Conservation (phyloP, 192 early-diverging fungal species). For the Coemansia sp. region DNA sequence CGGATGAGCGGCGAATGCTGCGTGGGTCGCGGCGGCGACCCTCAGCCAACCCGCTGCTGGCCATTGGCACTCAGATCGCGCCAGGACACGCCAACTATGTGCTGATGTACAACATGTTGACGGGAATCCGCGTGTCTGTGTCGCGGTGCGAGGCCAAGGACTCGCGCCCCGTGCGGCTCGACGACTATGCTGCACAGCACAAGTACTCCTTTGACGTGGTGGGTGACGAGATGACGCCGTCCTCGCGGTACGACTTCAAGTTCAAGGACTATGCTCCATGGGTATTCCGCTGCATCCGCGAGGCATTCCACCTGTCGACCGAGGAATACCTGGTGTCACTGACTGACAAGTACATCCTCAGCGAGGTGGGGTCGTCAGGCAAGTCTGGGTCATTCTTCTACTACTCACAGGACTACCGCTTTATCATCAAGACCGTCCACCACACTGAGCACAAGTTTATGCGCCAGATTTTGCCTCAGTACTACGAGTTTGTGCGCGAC, state of each 20-base stretch:
- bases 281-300: constrained; percentile 90
- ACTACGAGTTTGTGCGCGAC: constrained; percentile 84
- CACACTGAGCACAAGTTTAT: constrained; percentile 93
- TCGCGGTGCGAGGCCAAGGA: constrained; percentile 85
- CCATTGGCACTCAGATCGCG: constrained; percentile 78
- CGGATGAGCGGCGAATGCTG: constrained; percentile 29
- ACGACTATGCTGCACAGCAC: constrained; percentile 85
- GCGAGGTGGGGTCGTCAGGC: constrained; percentile 90
- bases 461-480: constrained; percentile 79
- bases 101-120: constrained; percentile 99
- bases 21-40: constrained; percentile 43
- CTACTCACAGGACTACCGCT: constrained; percentile 96
- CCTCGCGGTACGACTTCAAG: constrained; percentile 95
- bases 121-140: constrained; percentile 88
- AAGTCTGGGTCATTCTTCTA: constrained; percentile 98
- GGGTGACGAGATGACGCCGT: constrained; percentile 94
- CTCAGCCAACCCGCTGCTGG: constrained; percentile 17
- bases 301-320: constrained; percentile 83
- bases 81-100: constrained; percentile 96
- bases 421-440: constrained; percentile 99
- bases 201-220: constrained; percentile 96
- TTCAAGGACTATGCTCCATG: constrained; percentile 99
- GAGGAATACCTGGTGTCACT: constrained; percentile 92
- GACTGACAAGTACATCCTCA: constrained; percentile 95
- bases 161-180: constrained; percentile 62